Evolutionary conservation across 2,329 filamentous ascomycete species (phyloP), one percentile per base, ranked within the genome.

Genomic region (Fusarium floridanum): DNA sequence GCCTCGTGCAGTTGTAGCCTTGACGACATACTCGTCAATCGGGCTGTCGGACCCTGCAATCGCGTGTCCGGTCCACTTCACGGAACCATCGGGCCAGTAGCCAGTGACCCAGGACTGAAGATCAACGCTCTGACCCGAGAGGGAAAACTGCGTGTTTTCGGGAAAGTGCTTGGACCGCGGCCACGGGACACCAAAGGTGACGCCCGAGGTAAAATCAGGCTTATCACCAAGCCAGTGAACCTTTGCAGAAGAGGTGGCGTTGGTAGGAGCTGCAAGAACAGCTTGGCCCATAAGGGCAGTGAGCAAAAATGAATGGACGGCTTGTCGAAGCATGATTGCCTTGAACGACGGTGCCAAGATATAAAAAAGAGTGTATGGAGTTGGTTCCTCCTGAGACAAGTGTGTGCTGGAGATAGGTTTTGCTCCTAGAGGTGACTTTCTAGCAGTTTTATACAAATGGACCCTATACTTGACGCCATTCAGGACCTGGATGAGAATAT

Each of bases 21-120:
- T 76, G 64, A 81, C 67, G 0, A 81, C 85, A 75, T 89, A 89
- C 20, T 83, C 82, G 3, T 85, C 82, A 5, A 82, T 77, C 2
- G 84, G 77, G 0, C 73, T 75, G 2, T 85, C 84, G 0, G 83
- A 84, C 6, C 82, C 85, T 14, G 84, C 79, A 50, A 91, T 81
- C 0, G 89, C 88, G 75, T 91, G 90, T 1, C 85, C 89, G 4
- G 87, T 90, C 90, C 90, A 91, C 76, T 91, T 91, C 63, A 91
- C 83, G 0, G 89, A 90, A 29, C 87, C 88, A 79, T 91, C 90
- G 1, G 86, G 84, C 90, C 89, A 91, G 77, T 88, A 89, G 0
- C 86, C 88, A 1, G 87, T 91, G 4, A 85, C 82, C 89, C 89
- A 91, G 0, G 89, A 88, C 69, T 91, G 86, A 71, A 67, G 76